These are phyloP conservation scores for Babesia ovata DNA, from an alignment of 169 alveolate species.

Conservation along the genomic window DNA sequence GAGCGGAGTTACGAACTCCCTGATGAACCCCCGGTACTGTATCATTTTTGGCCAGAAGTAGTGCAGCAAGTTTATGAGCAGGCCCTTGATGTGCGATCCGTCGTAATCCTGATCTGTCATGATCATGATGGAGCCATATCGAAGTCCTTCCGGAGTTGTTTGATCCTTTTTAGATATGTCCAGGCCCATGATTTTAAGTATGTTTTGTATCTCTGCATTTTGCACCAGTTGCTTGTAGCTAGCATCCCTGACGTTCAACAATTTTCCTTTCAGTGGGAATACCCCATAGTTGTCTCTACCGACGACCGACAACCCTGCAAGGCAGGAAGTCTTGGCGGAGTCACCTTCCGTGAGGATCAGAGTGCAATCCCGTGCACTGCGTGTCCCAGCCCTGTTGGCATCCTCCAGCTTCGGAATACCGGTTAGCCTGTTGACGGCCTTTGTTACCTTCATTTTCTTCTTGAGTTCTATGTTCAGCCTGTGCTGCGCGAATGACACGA, in stretches of 20 bases:
- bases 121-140: constrained; percentile 98
- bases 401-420: constrained; percentile 97
- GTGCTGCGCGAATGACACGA: constrained; percentile 91
- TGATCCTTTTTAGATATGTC: constrained; percentile 85
- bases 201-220: constrained; percentile 95
- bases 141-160: constrained; percentile 87
- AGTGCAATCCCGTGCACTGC: constrained; percentile 92
- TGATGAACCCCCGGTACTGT: constrained; percentile 92
- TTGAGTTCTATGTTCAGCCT: constrained; percentile 91
- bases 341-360: constrained; percentile 99
- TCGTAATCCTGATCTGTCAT: constrained; percentile 99
- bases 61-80: constrained; percentile 96
- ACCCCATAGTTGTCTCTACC: constrained; percentile 99
- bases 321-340: constrained; percentile 98
- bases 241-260: constrained; percentile 99
- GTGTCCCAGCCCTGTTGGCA: constrained; percentile 98
- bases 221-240: constrained; percentile 90
- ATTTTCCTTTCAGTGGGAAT: constrained; percentile 98
- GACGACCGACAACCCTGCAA: constrained; percentile 98
- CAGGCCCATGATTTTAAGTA: constrained; percentile 95
- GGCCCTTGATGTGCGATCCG: constrained; percentile 99
- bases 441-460: constrained; percentile 83
- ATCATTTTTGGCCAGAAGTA: constrained; percentile 98
- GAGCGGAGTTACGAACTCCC: constrained; percentile 98
- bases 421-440: constrained; percentile 72